A percentile compares a stretch with the other conserved stretches of the same genome.
phyloP scores from a whole-genome alignment of 257 asterid species.

The Prunella vulgaris region DNA sequence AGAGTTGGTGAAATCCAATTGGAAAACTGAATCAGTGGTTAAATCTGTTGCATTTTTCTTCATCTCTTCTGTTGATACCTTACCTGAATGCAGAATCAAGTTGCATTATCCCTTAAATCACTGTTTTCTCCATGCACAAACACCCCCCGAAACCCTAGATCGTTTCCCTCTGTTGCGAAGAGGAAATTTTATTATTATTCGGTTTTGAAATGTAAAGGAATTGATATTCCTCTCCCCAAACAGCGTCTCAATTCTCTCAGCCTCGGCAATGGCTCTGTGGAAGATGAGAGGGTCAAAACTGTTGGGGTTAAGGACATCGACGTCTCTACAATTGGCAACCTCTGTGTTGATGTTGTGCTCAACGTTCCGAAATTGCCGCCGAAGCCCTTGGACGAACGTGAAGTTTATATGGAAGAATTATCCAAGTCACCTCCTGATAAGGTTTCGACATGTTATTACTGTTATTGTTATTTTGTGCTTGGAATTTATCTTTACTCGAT shows the following conservation, averaged over 20 bases:
- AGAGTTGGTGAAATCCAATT: neutral
- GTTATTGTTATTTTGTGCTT: neutral
- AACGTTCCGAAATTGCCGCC: slow-evolving; percentile 85
- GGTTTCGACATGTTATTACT: slow-evolving; percentile 32
- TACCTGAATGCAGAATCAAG: slow-evolving; percentile 66
- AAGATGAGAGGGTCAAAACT: slow-evolving; percentile 36
- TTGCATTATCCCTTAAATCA: slow-evolving; percentile 37
- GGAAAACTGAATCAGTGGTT: neutral
- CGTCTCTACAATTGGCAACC: slow-evolving; percentile 84
- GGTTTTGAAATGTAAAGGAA: slow-evolving; percentile 39
- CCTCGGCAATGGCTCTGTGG: slow-evolving; percentile 41
- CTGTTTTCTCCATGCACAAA: slow-evolving; percentile 36
- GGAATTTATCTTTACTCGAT: neutral
- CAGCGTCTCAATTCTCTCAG: slow-evolving; percentile 35
- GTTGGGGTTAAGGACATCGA: slow-evolving; percentile 62
- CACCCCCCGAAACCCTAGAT: slow-evolving; percentile 51
- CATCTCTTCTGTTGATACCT: neutral
- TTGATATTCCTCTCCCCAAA: slow-evolving; percentile 38
- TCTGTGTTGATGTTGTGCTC: slow-evolving; percentile 88
- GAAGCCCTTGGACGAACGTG: slow-evolving; percentile 50
- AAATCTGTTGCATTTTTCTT: neutral
- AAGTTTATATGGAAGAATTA: slow-evolving; percentile 67
- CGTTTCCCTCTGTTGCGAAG: neutral
- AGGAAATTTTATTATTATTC: slow-evolving; percentile 20
- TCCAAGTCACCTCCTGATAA: slow-evolving; percentile 82